phyloP scores from a whole-genome alignment of 108 stramenopile genomes.

The Ochromonas danica region DNA sequence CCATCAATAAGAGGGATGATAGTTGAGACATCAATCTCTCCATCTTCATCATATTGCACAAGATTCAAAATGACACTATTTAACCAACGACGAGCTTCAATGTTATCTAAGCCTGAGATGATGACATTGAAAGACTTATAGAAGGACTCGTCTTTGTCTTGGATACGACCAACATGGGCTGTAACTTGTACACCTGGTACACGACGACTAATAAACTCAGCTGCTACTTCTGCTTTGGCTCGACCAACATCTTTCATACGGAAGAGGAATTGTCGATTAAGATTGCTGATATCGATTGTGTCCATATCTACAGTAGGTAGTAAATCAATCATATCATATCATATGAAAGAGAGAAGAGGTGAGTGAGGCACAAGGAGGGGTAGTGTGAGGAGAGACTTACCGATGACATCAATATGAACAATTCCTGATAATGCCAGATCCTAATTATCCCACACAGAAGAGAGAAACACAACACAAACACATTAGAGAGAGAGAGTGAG shows the following conservation, averaged over 20 bases:
- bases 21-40: conserved; percentile 70
- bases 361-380: too few species aligned
- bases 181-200: conserved; percentile 58
- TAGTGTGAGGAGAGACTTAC: neutral
- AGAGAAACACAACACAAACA: neutral
- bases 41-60: conserved; percentile 79
- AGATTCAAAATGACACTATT: conserved; percentile 85
- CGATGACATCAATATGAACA: neutral
- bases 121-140: conserved; percentile 80
- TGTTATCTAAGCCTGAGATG: conserved; percentile 93
- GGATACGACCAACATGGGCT: conserved; percentile 87
- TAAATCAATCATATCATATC: conserved; percentile 52
- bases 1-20: conserved; percentile 98
- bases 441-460: conserved; percentile 68
- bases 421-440: conserved; percentile 81
- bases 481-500: too few species aligned
- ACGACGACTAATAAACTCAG: conserved; percentile 56
- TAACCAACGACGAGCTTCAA: conserved; percentile 92
- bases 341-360: neutral
- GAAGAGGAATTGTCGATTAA: conserved; percentile 94
- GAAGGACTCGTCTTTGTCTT: conserved; percentile 85
- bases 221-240: conserved; percentile 60
- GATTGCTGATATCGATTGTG: conserved; percentile 96
- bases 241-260: conserved; percentile 59
- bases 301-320: conserved; percentile 91